Percentiles rank a stretch among this genome's conserved stretches.
Evolutionary conservation across 805 yeast species (phyloP).

Genomic region (Pichia occidentalis): DNA sequence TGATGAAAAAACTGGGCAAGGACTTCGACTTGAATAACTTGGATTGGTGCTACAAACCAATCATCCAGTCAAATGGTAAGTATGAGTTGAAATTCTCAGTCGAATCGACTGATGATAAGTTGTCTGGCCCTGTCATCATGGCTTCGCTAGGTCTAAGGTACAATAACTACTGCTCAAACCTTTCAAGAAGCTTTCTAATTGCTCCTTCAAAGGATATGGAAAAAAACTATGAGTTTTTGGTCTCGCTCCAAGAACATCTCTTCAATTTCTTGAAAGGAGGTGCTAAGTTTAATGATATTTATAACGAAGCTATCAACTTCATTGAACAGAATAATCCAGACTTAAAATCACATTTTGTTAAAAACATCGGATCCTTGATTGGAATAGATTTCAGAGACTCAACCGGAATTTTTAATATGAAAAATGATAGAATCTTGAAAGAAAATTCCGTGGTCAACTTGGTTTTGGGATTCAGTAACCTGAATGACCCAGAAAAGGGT

Average conservation of each 20-base stretch:
- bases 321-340: constrained; percentile 61
- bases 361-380: constrained; percentile 79
- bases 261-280: constrained; percentile 60
- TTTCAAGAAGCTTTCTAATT: constrained; percentile 82
- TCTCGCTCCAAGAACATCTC: constrained; percentile 64
- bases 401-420: constrained; percentile 61
- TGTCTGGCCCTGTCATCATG: constrained; percentile 73
- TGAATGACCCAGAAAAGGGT: constrained; percentile 47
- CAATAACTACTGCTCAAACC: constrained; percentile 80
- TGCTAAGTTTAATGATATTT: constrained; percentile 56
- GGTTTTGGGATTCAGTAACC: constrained; percentile 67
- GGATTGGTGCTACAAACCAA: constrained; percentile 94
- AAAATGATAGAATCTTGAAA: constrained; percentile 58
- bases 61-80: constrained; percentile 80
- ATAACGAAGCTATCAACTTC: constrained; percentile 52
- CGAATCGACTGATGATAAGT: constrained; percentile 56
- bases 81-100: constrained; percentile 84
- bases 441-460: constrained; percentile 73
- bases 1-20: constrained; percentile 48
- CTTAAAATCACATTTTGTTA: constrained; percentile 56
- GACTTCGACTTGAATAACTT: constrained; percentile 71
- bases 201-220: constrained; percentile 82
- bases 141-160: constrained; percentile 83
- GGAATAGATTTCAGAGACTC: constrained; percentile 89
- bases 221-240: constrained; percentile 67